Conservation (phyloP, 805 yeast genomes). For the Debaryomyces tyrocola region DNA sequence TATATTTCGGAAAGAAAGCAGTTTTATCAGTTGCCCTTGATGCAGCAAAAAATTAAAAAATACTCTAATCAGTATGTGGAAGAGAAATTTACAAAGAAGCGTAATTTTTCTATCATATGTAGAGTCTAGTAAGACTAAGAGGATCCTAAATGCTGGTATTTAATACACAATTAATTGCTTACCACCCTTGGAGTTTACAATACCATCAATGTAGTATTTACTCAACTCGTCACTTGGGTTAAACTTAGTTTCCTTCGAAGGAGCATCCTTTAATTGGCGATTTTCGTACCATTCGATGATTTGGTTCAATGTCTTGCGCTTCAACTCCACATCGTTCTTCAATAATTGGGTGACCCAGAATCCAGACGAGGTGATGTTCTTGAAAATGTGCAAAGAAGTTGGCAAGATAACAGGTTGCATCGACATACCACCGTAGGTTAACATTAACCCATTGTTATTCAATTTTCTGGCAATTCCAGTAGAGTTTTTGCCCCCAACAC, state of each 20-base stretch:
- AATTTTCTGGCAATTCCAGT: conserved; percentile 83
- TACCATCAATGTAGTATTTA: conserved; percentile 28
- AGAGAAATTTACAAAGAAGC: no score
- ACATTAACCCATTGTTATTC: conserved; percentile 68
- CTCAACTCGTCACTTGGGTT: conserved; percentile 23
- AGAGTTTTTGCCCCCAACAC: conserved; percentile 89
- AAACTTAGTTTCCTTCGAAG: conserved; percentile 29
- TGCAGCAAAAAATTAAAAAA: no score
- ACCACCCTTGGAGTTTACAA: conserved; percentile 34
- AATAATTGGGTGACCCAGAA: conserved; percentile 81
- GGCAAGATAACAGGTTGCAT: conserved; percentile 92
- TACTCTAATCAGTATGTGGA: no score
- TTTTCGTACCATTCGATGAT: conserved; percentile 43
- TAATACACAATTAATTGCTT: conserved; percentile 32
- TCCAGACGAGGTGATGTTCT: conserved; percentile 81
- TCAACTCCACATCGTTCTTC: conserved; percentile 35
- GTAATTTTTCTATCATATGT: no score
- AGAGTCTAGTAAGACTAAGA: no score
- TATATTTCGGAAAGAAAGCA: no score
- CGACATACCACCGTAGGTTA: conserved; percentile 98
- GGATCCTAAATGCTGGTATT: no score
- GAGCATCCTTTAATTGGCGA: conserved; percentile 38
- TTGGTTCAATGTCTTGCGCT: conserved; percentile 33
- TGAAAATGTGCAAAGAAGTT: conserved; percentile 85
- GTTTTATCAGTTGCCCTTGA: no score